A percentile compares a stretch with the other conserved stretches of the same genome.
Conservation (phyloP, 257 asterid genomes). For the Nicotiana otophora region DNA sequence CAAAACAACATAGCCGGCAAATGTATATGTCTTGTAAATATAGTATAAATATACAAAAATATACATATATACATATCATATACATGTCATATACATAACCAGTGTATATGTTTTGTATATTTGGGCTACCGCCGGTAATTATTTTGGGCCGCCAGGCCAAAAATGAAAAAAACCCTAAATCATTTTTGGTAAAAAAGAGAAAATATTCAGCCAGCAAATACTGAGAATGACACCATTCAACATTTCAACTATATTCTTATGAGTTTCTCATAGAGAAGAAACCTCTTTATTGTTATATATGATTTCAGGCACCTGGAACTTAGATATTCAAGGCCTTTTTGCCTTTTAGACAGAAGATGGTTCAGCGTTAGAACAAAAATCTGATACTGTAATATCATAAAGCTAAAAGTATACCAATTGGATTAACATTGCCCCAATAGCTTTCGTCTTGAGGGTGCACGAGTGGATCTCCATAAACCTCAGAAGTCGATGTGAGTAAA, state of each 20-base stretch:
- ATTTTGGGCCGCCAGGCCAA: too few species aligned
- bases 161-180: too few species aligned
- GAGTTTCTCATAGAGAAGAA: not conserved
- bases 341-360: not conserved
- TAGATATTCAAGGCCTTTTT: not conserved
- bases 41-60: too few species aligned
- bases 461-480: slow-evolving; percentile 96
- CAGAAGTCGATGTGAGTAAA: slow-evolving; percentile 87
- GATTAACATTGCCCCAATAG: slow-evolving; percentile 98
- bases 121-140: too few species aligned
- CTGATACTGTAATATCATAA: not conserved
- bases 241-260: not conserved
- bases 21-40: too few species aligned
- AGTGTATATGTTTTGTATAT: too few species aligned
- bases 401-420: slow-evolving; percentile 58
- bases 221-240: not conserved
- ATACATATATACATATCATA: too few species aligned
- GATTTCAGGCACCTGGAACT: not conserved
- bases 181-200: too few species aligned
- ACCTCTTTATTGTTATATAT: not conserved
- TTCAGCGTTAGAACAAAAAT: not conserved
- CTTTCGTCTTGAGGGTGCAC: slow-evolving; percentile 87
- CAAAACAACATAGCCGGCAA: too few species aligned
- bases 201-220: too few species aligned
- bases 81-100: too few species aligned